Base-by-base conservation (phyloP, 352 stramenopile genomes). In the Achlya hypogyna region DNA sequence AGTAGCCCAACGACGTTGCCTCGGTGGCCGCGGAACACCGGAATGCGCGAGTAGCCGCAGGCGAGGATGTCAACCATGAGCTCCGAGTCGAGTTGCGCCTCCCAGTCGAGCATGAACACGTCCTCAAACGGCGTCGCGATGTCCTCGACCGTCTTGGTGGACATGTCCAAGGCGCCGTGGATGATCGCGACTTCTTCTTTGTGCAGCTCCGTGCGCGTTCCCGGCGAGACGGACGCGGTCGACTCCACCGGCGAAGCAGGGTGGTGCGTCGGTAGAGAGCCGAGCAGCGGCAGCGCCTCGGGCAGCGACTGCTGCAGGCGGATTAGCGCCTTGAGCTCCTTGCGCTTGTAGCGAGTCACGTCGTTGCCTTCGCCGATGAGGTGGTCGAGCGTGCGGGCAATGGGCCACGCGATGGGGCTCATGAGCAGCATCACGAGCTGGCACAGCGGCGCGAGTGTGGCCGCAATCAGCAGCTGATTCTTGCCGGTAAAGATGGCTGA, bases 401-500 rank as follows among this genome's bases (percentile, higher is more conserved):
- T 87, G 6, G 89, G 89, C 25, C 74, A 83, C 5, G 87, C 76
- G 40, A 97, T 69, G 8, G 88, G 86, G 14, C 65, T 77, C 18
- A 94, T 59, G 0, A 96, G 0, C 22, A 75, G 22, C 71, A 97
- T 82, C 16, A 90, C 47, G 35, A 84, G 22, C 23, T 75, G 78
- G 0, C 91, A 76, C 23, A 96, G 25, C 12, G 78, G 80, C n/a
- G 78, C 69, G 52, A 95, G 70, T 42, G 52, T 64, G 20, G 74
- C 63, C 9, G 83, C 87, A 3, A 95, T 77, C 12, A 63, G 31
- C 6, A 97, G 66, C 70, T 96, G 86, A 67, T 90, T 68, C 4
- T 82, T 85, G 2, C 88, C 87, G 2, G 86, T 97, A 67, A 96
- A 97, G 31, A 96, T 71, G 8, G 87, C 87, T 3, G 71, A 84